These are phyloP conservation scores for Lathyrus oleraceus DNA, from an alignment of 306 rosid genomes.

Conservation along the genomic window DNA sequence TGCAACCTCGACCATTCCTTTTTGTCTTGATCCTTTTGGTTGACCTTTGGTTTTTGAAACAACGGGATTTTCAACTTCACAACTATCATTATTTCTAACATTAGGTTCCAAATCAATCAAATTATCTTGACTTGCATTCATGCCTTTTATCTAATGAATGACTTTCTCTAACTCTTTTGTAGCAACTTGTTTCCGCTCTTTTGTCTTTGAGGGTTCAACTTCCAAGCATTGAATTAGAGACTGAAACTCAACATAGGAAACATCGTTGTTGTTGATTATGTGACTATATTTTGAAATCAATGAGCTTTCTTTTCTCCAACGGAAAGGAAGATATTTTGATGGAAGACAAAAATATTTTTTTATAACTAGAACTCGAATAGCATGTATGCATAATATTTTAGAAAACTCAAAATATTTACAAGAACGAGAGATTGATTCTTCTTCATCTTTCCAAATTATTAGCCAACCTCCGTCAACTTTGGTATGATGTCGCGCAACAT, in stretches of 20 bases:
- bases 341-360: neutral
- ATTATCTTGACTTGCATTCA: neutral
- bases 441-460: neutral
- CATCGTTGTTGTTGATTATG: neutral
- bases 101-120: neutral
- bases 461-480: neutral
- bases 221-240: neutral
- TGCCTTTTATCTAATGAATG: neutral
- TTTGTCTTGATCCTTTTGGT: neutral
- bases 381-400: conserved; percentile 1
- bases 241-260: neutral
- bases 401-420: conserved; percentile 6
- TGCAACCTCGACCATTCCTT: neutral
- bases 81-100: neutral
- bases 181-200: neutral
- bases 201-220: neutral
- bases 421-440: neutral
- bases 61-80: neutral
- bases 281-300: neutral
- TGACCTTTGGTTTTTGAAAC: neutral
- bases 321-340: neutral
- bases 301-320: neutral
- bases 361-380: neutral
- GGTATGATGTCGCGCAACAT: neutral
- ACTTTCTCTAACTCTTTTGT: neutral